Conservation (phyloP, 2,329 filamentous ascomycete genomes). For the Ascochyta clinopodiicola region DNA sequence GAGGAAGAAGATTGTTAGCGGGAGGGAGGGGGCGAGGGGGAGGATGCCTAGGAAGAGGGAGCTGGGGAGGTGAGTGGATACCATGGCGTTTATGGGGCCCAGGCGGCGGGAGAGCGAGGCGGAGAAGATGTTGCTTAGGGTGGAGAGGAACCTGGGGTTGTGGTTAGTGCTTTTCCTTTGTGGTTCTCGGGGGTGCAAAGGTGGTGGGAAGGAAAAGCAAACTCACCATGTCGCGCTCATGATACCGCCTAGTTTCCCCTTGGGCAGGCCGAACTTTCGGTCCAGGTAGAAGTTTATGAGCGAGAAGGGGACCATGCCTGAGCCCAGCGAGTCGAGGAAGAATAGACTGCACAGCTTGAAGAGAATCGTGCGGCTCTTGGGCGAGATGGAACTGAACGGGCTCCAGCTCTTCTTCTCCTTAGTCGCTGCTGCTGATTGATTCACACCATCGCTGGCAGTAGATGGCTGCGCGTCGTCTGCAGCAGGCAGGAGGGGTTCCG, state of each 20-base stretch:
- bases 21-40: conserved; percentile 31
- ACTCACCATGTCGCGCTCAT: conserved; percentile 55
- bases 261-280: conserved; percentile 61
- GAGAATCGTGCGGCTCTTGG: conserved; percentile 61
- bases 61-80: conserved; percentile 46
- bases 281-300: conserved; percentile 63
- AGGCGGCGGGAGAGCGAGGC: conserved; percentile 66
- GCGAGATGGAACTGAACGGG: conserved; percentile 63
- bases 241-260: conserved; percentile 61
- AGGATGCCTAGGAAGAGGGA: conserved; percentile 43
- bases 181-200: neutral
- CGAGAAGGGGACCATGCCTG: conserved; percentile 66
- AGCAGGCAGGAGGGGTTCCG: conserved; percentile 34
- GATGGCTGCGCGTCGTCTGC: neutral
- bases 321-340: conserved; percentile 72
- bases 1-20: conserved; percentile 40
- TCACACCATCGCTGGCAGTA: neutral
- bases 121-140: conserved; percentile 40
- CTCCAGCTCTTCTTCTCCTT: conserved; percentile 26
- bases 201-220: neutral
- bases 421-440: neutral
- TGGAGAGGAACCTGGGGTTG: conserved; percentile 31
- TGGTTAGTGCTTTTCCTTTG: neutral
- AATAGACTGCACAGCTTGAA: conserved; percentile 71
- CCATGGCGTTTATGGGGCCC: conserved; percentile 58